Evolutionary conservation across 192 early-diverging fungal species (phyloP), one percentile per base, ranked within the genome.

Genomic region (Coemansia biformis): DNA sequence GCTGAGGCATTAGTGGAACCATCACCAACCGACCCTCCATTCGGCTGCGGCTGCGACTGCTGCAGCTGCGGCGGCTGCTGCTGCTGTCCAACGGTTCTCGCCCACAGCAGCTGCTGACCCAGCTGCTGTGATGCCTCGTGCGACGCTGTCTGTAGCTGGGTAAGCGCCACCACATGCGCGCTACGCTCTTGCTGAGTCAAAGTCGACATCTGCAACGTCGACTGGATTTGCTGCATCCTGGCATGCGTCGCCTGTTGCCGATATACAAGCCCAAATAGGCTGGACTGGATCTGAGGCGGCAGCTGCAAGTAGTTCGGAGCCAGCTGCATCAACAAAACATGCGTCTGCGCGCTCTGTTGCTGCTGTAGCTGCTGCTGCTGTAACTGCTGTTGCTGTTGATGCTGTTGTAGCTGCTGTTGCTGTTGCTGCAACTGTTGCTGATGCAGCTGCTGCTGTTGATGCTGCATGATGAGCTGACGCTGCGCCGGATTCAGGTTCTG

Each of bases 341-440:
- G 68, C 17, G 46, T 28, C 68, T 72, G 68, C 14, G 43, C 31
- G 14, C 51, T 49, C 45, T 50, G 59, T n/a, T 57, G 54, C 24
- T 54, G 46, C 23, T 57, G 48, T 16, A 38, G 51, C 17, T 47
- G 46, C 14, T 41, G 51, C 41, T 49, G 66, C 34, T 39, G 51
- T 28, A 38, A 43, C 22, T 55, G 64, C 21, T 38, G 38, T 23
- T 53, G 58, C 34, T 60, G 54, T 32, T 58, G 54, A 1, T 46
- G 46, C 34, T 43, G 54, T 32, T 51, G 53, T 0, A 18, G 36
- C 43, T 54, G 34, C 19, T 43, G 42, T n/a, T 30, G 44, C 39
- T 54, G 63, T 19, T 63, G 51, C 41, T 55, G 52, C 24, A 59
- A 56, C 28, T 54, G 63, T 14, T 51, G 45, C 1, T 41, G 43